Evolutionary conservation across 495 filamentous ascomycete genomes (phyloP).

Genomic region (Polyplosphaeria fusca): DNA sequence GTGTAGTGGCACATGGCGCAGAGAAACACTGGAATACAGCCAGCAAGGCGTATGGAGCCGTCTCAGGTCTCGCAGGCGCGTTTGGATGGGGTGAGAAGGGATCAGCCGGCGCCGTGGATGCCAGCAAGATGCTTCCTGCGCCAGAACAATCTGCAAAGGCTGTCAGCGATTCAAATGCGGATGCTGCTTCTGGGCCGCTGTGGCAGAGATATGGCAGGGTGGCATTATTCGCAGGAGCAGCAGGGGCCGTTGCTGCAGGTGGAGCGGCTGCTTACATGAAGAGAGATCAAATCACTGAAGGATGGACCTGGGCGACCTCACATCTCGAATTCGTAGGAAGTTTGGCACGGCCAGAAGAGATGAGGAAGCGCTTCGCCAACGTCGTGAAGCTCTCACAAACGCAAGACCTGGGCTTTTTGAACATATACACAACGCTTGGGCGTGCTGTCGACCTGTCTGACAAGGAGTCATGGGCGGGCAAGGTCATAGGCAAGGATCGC

Average conservation of each 20-base stretch:
- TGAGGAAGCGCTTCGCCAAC: constrained; percentile 61
- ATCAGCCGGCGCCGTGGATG: constrained; percentile 13
- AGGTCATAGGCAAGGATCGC: constrained; percentile 57
- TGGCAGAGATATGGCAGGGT: constrained; percentile 77
- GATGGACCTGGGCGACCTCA: constrained; percentile 75
- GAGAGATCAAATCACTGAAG: constrained; percentile 67
- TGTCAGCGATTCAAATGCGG: constrained; percentile 41
- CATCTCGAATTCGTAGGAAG: constrained; percentile 97
- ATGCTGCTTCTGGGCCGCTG: constrained; percentile 55
- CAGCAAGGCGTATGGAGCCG: constrained; percentile 62
- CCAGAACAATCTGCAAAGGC: constrained; percentile 26
- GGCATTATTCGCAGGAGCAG: constrained; percentile 77
- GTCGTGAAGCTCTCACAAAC: constrained; percentile 56
- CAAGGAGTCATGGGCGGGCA: constrained; percentile 44
- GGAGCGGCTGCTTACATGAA: constrained; percentile 79
- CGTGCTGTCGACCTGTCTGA: constrained; percentile 45
- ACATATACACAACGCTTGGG: constrained; percentile 82
- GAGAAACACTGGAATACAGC: constrained; percentile 80
- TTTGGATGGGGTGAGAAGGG: constrained; percentile 52
- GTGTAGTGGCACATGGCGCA: constrained; percentile 83
- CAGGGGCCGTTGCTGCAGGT: constrained; percentile 78
- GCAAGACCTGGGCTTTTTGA: constrained; percentile 64
- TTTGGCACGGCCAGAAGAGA: constrained; percentile 71
- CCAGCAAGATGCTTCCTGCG: constrained; percentile 36
- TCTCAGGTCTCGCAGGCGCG: constrained; percentile 59